Evolutionary conservation across 345 rosid genomes (phyloP).

Genomic region (Psidium friedrichsthalianum): DNA sequence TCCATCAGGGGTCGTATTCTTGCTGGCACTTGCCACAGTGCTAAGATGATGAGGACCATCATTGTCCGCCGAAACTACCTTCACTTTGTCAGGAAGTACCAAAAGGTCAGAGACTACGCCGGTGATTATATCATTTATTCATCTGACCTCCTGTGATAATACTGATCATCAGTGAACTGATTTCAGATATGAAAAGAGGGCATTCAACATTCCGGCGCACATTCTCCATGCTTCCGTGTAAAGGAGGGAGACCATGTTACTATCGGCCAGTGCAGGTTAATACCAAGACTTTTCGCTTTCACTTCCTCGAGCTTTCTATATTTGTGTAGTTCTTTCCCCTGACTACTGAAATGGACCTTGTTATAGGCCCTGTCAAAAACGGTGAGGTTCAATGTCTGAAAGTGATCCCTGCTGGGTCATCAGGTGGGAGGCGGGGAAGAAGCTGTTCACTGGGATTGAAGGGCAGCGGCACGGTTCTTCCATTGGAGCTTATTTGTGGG

Average conservation of each 20-base stretch:
- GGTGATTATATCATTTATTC: neutral
- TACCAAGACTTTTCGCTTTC: neutral
- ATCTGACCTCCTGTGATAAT: neutral
- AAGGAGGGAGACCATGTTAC: slow-evolving; percentile 70
- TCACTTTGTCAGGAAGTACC: slow-evolving; percentile 85
- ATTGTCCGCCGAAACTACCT: slow-evolving; percentile 83
- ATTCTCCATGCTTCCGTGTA: slow-evolving; percentile 76
- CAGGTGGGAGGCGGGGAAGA: slow-evolving; percentile 64
- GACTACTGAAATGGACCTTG: neutral
- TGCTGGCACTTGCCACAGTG: slow-evolving; percentile 90
- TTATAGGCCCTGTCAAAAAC: slow-evolving; percentile 80
- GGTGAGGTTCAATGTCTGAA: slow-evolving; percentile 70
- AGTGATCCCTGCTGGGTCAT: slow-evolving; percentile 83
- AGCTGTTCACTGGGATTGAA: slow-evolving; percentile 42
- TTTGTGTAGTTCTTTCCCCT: neutral
- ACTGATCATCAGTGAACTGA: neutral
- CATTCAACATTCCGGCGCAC: slow-evolving; percentile 78
- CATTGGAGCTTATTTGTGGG: neutral
- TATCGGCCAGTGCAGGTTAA: slow-evolving; percentile 79
- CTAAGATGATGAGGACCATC: slow-evolving; percentile 88
- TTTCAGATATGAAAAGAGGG: slow-evolving; percentile 61
- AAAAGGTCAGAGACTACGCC: slow-evolving; percentile 26
- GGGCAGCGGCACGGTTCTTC: neutral
- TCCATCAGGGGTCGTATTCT: slow-evolving; percentile 89
- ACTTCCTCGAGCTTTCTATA: neutral